A percentile compares a stretch with the other conserved stretches of the same genome.
Evolutionary conservation across 176 grass and related monocot species (phyloP).

Genomic region (Hordeum vulgare): MorexV3_pseudomolecules_assembly NC_058521.1:489951748-489952247

Average conservation of each 20-base stretch:
- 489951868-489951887: slow-evolving; percentile 72
- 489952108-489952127: not conserved
- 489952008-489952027: slow-evolving; percentile 70
- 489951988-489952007: slow-evolving; percentile 60
- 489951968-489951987: not conserved
- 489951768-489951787: slow-evolving; percentile 47
- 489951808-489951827: slow-evolving; percentile 73
- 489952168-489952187: not conserved
- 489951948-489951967: not conserved
- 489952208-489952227: not conserved
- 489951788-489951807: slow-evolving; percentile 49
- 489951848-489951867: slow-evolving; percentile 65
- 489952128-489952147: not conserved
- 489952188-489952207: not conserved
- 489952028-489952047: slow-evolving; percentile 66
- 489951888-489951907: slow-evolving; percentile 32
- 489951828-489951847: slow-evolving; percentile 67
- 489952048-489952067: slow-evolving; percentile 46
- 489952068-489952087: slow-evolving; percentile 60
- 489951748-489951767: slow-evolving; percentile 68
- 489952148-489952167: not conserved
- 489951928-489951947: not conserved
- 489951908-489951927: not conserved
- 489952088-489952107: slow-evolving; percentile 69
- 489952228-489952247: slow-evolving; percentile 22